Conservation (phyloP, 2,329 filamentous ascomycete genomes). For the Stachybotrys elegans region DNA sequence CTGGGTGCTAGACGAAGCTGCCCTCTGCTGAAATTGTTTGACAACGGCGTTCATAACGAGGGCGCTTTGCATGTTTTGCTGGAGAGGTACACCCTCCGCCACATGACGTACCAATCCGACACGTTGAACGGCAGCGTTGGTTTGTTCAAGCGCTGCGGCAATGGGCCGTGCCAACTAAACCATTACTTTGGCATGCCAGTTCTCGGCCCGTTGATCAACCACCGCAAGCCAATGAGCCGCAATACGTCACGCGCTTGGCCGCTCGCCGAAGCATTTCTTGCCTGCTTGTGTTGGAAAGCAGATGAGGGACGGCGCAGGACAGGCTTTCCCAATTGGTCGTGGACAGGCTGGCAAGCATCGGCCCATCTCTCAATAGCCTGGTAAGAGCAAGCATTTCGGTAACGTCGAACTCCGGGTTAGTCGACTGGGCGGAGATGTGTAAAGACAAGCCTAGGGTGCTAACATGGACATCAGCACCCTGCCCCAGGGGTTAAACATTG, state of each 20-base stretch:
- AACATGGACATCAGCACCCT: constrained; percentile 3
- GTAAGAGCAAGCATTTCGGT: background rate
- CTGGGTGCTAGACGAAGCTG: constrained; percentile 3
- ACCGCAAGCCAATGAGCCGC: constrained; percentile 5
- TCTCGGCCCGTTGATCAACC: constrained; percentile 6
- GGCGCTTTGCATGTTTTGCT: constrained; percentile 5
- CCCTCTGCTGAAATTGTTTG: constrained; percentile 6
- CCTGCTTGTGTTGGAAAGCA: constrained; percentile 6
- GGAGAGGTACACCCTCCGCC: background rate
- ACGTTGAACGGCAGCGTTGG: constrained; percentile 6
- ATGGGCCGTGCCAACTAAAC: constrained; percentile 7
- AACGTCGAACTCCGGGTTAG: background rate
- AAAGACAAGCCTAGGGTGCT: constrained; percentile 4
- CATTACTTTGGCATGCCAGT: constrained; percentile 9
- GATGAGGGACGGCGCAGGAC: constrained; percentile 1
- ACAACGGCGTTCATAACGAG: constrained; percentile 6
- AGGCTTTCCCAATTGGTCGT: constrained; percentile 8
- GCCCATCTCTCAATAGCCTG: background rate
- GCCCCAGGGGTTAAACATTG: constrained; percentile 5
- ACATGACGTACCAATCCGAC: constrained; percentile 7
- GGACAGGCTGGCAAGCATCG: constrained; percentile 7
- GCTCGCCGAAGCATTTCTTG: constrained; percentile 6
- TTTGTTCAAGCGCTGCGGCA: constrained; percentile 7
- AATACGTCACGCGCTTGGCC: constrained; percentile 5
- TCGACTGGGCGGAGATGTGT: constrained; percentile 6